A percentile compares a stretch with the other conserved stretches of the same genome.
Conservation (phyloP, 768 basidiomycete genomes). For the Cystobasidium onofrii region DNA sequence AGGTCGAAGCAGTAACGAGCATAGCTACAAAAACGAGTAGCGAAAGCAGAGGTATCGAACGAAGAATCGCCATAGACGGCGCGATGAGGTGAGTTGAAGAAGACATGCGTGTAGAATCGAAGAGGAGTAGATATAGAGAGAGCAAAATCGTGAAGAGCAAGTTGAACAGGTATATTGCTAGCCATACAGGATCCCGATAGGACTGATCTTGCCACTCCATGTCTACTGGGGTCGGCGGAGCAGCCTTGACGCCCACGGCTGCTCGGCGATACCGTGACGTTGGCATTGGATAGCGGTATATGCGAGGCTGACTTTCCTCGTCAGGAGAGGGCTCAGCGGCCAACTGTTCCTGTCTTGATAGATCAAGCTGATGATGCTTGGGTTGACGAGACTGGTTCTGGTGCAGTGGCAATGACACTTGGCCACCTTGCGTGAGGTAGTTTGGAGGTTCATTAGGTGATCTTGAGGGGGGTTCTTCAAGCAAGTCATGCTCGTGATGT, state of each 20-base stretch:
- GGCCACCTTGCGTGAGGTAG: not conserved
- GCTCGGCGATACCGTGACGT: constrained; percentile 1
- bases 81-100: not conserved
- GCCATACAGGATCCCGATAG: constrained; percentile 3
- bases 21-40: not conserved
- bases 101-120: not conserved
- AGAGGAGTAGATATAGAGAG: not conserved
- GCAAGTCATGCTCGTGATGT: not conserved
- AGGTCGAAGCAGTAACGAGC: not conserved
- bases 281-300: constrained; percentile 12
- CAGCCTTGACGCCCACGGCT: not conserved
- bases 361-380: not conserved
- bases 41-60: constrained; percentile 1
- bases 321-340: not conserved
- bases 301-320: not conserved
- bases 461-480: not conserved
- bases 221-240: not conserved
- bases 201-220: constrained; percentile 16
- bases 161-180: constrained; percentile 14
- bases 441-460: not conserved
- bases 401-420: not conserved
- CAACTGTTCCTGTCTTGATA: not conserved
- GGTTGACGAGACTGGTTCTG: not conserved
- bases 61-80: not conserved
- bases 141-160: not conserved